Evolutionary conservation across 129 eudicot genomes (phyloP).

Genomic region (Flaveria brownii): DNA sequence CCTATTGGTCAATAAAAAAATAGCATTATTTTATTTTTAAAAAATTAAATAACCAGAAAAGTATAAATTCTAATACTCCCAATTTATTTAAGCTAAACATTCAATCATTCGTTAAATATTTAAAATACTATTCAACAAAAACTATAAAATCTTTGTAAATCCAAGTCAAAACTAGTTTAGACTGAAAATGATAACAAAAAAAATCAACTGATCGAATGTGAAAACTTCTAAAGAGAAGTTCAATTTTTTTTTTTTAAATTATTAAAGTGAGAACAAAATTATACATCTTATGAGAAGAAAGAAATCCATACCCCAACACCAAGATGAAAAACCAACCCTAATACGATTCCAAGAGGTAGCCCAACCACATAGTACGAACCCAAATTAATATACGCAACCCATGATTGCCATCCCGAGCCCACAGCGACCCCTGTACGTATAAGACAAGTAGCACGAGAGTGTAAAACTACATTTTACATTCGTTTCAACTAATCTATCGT

Average conservation of each 20-base stretch:
- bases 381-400: constrained; percentile 74
- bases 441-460: not conserved
- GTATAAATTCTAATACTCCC: too few relatives aligned
- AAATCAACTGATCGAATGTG: not conserved
- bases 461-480: too few relatives aligned
- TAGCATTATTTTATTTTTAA: not conserved
- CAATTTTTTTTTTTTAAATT: too few relatives aligned
- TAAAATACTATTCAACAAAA: too few relatives aligned
- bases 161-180: too few relatives aligned
- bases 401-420: constrained; percentile 92
- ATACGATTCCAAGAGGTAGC: constrained; percentile 63
- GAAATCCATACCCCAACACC: constrained; percentile 54
- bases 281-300: not conserved
- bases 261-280: not conserved
- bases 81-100: not conserved
- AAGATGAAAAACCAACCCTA: constrained; percentile 54
- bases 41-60: not conserved
- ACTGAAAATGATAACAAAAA: too few relatives aligned
- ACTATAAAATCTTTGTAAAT: not conserved
- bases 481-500: not conserved
- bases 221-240: not conserved
- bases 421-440: constrained; percentile 82
- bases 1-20: constrained; percentile 35
- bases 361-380: constrained; percentile 73
- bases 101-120: not conserved